Base-by-base conservation (phyloP, 306 rosid species). In the Macrotyloma uniflorum region DNA sequence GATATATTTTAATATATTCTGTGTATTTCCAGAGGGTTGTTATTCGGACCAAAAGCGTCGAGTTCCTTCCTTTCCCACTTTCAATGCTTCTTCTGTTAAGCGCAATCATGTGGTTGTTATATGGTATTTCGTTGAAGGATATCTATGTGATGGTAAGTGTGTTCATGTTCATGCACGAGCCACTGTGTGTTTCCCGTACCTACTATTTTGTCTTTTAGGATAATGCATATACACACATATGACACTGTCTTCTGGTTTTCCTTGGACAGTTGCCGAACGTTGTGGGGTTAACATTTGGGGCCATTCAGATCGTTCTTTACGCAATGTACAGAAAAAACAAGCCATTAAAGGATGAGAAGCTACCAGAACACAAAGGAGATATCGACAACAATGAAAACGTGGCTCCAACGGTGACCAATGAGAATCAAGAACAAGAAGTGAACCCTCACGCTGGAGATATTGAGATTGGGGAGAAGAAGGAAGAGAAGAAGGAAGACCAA, bases 41-140 rank as follows among this genome's bases (percentile, higher is more conserved):
- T 2, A 80, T 96, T 55, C 88, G 92, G 4, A 96, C 99, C 6
- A 96, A 93, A 80, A 96, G 99, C 82, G 97, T 91, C 18, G 98
- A 96, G 88, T 96, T 90, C 82, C 90, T 96, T 96, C 99, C 99
- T 0, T 86, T 96, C 46, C 76, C 86, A 38, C 80, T 96, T 24
- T 96, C 99, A 5, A 73, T 93, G 36, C 96, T 96, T 33, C 96
- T 95, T 73, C 87, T 94, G 16, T 67, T 95, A 12, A 95, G 99
- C 54, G 99, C 99, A 0, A 9, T 93, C 14, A 85, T 80, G 87
- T 95, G 99, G 99, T 83, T 89, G 19, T 28, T 86, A 13, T 95
- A 95, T 33, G 99, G 99, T 5, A 10, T 95, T 18, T 57, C 80
- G 3, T 83, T 88, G 23, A 84, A 58, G 79, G 99, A 95, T 80